phyloP scores from a whole-genome alignment of 768 basidiomycete genomes.

The Leucocoprinus leucothites region DNA sequence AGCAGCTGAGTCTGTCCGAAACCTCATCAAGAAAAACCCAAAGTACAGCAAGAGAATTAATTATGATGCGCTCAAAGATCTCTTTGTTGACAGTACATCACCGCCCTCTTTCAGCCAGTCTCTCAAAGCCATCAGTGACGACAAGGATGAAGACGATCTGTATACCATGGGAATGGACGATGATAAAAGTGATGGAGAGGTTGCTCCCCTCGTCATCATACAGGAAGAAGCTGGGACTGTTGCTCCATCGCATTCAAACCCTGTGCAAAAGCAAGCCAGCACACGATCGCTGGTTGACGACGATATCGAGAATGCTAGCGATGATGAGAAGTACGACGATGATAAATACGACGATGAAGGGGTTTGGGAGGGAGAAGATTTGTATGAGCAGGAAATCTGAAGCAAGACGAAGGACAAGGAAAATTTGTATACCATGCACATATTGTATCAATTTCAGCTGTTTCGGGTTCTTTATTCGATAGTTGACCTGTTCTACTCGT shows the following conservation, averaged over 20 bases:
- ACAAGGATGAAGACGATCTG: slow-evolving; percentile 42
- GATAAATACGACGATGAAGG: slow-evolving; percentile 49
- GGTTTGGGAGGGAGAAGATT: slow-evolving; percentile 37
- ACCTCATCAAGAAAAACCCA: slow-evolving; percentile 79
- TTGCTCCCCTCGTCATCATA: slow-evolving; percentile 37
- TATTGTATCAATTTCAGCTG: not conserved
- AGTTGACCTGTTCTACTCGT: no score
- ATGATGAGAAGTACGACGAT: slow-evolving; percentile 48
- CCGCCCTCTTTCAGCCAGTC: slow-evolving; percentile 16
- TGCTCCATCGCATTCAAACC: slow-evolving; percentile 18
- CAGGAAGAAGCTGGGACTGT: slow-evolving; percentile 43
- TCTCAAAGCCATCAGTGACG: slow-evolving; percentile 25
- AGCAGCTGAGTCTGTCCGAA: slow-evolving; percentile 73
- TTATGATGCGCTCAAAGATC: slow-evolving; percentile 81
- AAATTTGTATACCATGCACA: not conserved
- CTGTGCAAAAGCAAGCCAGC: slow-evolving; percentile 17
- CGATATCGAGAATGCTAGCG: slow-evolving; percentile 39
- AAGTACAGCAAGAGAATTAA: slow-evolving; percentile 93
- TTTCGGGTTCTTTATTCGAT: no score
- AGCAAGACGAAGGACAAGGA: not conserved
- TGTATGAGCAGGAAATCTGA: slow-evolving; percentile 73
- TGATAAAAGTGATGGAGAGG: slow-evolving; percentile 37
- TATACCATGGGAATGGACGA: slow-evolving; percentile 38
- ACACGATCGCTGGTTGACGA: slow-evolving; percentile 35
- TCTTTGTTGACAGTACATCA: slow-evolving; percentile 55